These are phyloP conservation scores for Calocera cornea DNA, from an alignment of 768 basidiomycete genomes.

Conservation along the genomic window DNA sequence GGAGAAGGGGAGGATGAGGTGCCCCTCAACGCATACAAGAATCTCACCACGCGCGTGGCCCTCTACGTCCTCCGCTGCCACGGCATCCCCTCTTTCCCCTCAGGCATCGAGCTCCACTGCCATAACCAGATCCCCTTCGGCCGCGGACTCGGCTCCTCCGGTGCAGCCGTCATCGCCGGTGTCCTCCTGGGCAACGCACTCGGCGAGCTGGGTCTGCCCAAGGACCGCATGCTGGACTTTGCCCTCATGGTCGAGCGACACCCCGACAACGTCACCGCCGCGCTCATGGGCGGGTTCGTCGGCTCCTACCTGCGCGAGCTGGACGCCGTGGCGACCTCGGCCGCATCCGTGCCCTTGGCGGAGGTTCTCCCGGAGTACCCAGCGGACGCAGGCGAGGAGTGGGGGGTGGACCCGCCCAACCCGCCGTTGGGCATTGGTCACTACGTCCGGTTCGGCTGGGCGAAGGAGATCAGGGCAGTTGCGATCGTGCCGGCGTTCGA, in stretches of 20 bases:
- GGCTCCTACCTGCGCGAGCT: conserved; percentile 91
- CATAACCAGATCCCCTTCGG: conserved; percentile 96
- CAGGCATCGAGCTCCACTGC: conserved; percentile 57
- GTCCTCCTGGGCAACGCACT: conserved; percentile 80
- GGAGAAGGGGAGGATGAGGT: conserved; percentile 87
- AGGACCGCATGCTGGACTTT: conserved; percentile 73
- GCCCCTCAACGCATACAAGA: conserved; percentile 89
- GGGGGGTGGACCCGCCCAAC: conserved; percentile 77
- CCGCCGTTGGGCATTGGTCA: conserved; percentile 89
- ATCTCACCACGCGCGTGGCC: conserved; percentile 91
- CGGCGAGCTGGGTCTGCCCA: conserved; percentile 55
- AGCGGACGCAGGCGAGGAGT: conserved; percentile 75
- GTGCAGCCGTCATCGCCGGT: conserved; percentile 97
- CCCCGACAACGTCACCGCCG: conserved; percentile 97
- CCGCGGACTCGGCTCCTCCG: conserved; percentile 91
- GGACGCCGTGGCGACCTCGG: conserved; percentile 62
- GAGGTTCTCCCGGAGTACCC: conserved; percentile 97
- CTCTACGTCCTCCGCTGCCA: conserved; percentile 96
- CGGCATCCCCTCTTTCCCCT: conserved; percentile 57
- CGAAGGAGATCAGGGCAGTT: conserved; percentile 69
- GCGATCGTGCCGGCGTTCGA: conserved; percentile 94
- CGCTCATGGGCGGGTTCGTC: conserved; percentile 91
- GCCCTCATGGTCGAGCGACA: conserved; percentile 99
- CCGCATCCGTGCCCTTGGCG: conserved; percentile 80
- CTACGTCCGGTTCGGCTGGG: conserved; percentile 82